Conservation (phyloP, 345 rosid genomes). For the Combretum micranthum region DNA sequence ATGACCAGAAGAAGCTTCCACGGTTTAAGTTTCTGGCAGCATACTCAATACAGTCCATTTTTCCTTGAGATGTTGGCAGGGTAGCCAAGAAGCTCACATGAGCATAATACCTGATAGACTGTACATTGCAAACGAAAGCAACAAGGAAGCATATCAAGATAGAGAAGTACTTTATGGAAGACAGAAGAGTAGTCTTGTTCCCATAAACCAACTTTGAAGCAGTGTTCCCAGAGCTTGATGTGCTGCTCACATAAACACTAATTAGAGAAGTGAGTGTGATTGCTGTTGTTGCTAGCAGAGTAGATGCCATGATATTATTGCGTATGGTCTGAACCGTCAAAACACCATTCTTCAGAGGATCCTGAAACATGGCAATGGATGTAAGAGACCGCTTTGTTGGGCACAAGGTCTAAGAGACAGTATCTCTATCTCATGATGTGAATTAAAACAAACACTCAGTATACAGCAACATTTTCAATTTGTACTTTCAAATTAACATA, state of each 20-base stretch:
- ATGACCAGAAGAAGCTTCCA: constrained; percentile 88
- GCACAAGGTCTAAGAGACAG: too few relatives aligned
- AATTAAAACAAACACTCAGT: too few relatives aligned
- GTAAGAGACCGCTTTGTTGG: not conserved
- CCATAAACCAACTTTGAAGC: constrained; percentile 51
- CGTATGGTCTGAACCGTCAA: constrained; percentile 86
- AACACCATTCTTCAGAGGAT: constrained; percentile 81
- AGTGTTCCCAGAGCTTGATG: constrained; percentile 34
- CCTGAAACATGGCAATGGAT: constrained; percentile 33
- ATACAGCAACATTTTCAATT: too few relatives aligned
- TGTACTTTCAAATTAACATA: too few relatives aligned
- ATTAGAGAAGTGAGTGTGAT: constrained; percentile 87
- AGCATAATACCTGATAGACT: constrained; percentile 84
- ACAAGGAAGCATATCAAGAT: constrained; percentile 79
- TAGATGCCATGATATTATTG: constrained; percentile 97
- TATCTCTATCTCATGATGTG: too few relatives aligned
- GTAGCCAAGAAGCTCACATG: constrained; percentile 80
- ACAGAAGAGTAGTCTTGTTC: constrained; percentile 39
- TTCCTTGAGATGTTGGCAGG: constrained; percentile 47
- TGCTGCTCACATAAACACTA: constrained; percentile 72
- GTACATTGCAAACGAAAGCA: constrained; percentile 90
- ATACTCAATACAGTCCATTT: constrained; percentile 52
- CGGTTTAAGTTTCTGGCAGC: constrained; percentile 76
- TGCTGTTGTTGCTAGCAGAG: constrained; percentile 85
- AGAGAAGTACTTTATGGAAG: constrained; percentile 76